Evolutionary conservation across 2,329 filamentous ascomycete genomes (phyloP).

Genomic region (Onygena corvina): DNA sequence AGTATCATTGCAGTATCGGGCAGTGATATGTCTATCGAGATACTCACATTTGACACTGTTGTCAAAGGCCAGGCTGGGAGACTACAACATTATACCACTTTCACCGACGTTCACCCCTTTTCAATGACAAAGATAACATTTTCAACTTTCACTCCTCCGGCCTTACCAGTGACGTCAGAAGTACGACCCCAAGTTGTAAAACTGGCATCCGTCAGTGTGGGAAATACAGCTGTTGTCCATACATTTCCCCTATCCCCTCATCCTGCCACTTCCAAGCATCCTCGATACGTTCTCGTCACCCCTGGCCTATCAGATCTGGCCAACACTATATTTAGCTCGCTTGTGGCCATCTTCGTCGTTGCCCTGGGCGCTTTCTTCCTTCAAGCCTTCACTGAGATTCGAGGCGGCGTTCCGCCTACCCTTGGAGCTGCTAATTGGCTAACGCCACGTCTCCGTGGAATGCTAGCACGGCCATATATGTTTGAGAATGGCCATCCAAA

Average conservation of each 20-base stretch:
- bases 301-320: slow-evolving; percentile 43
- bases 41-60: slow-evolving; percentile 64
- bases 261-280: slow-evolving; percentile 35
- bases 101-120: slow-evolving; percentile 45
- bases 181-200: slow-evolving; percentile 52
- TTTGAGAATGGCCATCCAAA: slow-evolving; percentile 19
- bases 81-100: slow-evolving; percentile 40
- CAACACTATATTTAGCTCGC: slow-evolving; percentile 43
- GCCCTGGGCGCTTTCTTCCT: slow-evolving; percentile 52
- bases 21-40: slow-evolving; percentile 63
- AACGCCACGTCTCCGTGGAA: slow-evolving; percentile 38
- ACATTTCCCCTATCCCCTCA: slow-evolving; percentile 53
- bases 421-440: slow-evolving; percentile 47
- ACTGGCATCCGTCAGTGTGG: slow-evolving; percentile 69
- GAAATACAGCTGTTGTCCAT: slow-evolving; percentile 68
- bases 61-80: slow-evolving; percentile 33
- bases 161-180: slow-evolving; percentile 36
- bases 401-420: slow-evolving; percentile 45
- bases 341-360: slow-evolving; percentile 50
- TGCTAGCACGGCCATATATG: slow-evolving; percentile 31
- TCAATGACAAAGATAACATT: slow-evolving; percentile 47
- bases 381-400: slow-evolving; percentile 49
- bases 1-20: slow-evolving; percentile 69
- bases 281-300: slow-evolving; percentile 59
- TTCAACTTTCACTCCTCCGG: slow-evolving; percentile 42